Percentiles rank a stretch among this genome's conserved stretches.
Conservation (phyloP, 352 stramenopile species). For the Phytophthora fragariae region DNA sequence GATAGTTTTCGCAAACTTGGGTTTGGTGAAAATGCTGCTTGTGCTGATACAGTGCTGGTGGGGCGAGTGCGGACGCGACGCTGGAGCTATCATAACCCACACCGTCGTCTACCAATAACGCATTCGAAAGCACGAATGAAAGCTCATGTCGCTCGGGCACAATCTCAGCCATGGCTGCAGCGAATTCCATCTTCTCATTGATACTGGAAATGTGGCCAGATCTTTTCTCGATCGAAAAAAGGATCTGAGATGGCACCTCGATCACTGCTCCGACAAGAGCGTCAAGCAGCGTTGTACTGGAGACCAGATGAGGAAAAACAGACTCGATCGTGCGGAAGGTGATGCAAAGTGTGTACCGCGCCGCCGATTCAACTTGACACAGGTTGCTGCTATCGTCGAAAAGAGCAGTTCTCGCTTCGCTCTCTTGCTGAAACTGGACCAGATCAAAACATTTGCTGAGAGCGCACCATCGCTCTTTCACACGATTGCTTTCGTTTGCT, state of each 20-base stretch:
- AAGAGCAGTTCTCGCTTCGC: background rate
- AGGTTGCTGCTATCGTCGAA: background rate
- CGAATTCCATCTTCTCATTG: conserved; percentile 24
- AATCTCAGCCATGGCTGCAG: conserved; percentile 7
- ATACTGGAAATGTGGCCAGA: conserved; percentile 6
- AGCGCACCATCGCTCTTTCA: background rate
- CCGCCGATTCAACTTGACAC: background rate
- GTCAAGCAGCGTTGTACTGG: background rate
- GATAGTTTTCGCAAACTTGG: background rate
- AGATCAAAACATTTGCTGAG: conserved; percentile 1
- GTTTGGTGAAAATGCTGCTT: background rate
- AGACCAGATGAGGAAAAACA: conserved; percentile 3
- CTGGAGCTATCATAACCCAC: background rate
- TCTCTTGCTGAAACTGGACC: background rate
- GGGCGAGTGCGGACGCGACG: background rate
- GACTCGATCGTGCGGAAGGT: background rate
- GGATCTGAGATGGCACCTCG: conserved; percentile 10
- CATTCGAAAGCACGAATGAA: conserved; percentile 12
- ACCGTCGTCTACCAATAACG: conserved; percentile 2
- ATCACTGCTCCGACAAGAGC: conserved; percentile 11
- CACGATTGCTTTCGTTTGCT: background rate
- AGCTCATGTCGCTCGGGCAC: conserved; percentile 16
- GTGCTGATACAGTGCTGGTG: background rate
- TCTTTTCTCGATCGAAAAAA: conserved; percentile 19
- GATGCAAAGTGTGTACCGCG: conserved; percentile 1